Evolutionary conservation across 805 yeast species (phyloP).

Genomic region (Candida taoyuanica): DNA sequence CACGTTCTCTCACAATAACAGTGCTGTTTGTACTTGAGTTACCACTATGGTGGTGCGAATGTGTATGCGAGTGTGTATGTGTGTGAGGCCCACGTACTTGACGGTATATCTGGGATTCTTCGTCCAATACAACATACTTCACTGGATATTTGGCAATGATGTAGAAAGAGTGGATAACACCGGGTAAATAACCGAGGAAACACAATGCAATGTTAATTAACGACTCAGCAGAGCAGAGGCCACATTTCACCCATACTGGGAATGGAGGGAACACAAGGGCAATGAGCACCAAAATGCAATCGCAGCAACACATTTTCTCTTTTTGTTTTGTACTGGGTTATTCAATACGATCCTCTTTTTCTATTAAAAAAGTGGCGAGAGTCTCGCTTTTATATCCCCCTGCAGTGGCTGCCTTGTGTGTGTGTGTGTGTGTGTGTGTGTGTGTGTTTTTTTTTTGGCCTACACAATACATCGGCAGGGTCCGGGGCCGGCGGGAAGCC

Average conservation of each 20-base stretch:
- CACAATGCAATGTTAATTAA: conserved; percentile 69
- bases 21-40: background rate
- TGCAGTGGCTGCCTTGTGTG: too few species aligned
- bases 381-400: background rate
- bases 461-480: too few species aligned
- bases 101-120: conserved; percentile 23
- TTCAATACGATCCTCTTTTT: too few species aligned
- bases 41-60: background rate
- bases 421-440: too few species aligned
- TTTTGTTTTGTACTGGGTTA: background rate
- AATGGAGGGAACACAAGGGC: conserved; percentile 76
- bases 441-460: too few species aligned
- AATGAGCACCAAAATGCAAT: conserved; percentile 61
- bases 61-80: background rate
- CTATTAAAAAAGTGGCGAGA: background rate
- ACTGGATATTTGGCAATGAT: conserved; percentile 70
- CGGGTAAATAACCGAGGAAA: conserved; percentile 70
- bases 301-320: conserved; percentile 32
- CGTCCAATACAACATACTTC: conserved; percentile 28
- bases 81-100: conserved; percentile 5
- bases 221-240: conserved; percentile 65
- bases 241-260: conserved; percentile 71
- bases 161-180: conserved; percentile 72
- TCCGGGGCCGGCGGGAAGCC: conserved; percentile 2
- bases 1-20: conserved; percentile 11